phyloP scores from a whole-genome alignment of 345 rosid species.

The Pelargonium nanum region DNA sequence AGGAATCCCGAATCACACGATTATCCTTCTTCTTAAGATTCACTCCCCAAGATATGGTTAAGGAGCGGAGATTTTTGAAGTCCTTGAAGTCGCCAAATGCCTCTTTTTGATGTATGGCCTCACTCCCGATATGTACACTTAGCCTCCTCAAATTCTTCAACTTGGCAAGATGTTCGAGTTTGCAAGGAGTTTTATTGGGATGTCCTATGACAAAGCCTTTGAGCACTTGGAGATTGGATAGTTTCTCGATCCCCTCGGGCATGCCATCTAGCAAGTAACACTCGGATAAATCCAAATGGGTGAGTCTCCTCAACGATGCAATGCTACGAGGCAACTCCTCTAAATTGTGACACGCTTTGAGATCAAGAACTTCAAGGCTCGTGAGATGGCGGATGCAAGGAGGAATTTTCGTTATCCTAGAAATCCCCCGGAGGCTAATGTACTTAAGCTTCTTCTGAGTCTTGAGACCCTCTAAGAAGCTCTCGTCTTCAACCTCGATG shows the following conservation, averaged over 20 bases:
- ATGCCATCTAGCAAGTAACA: slow-evolving; percentile 42
- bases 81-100: slow-evolving; percentile 8
- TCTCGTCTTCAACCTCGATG: slow-evolving; percentile 25
- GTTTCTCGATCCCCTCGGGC: slow-evolving; percentile 31
- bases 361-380: slow-evolving; percentile 23
- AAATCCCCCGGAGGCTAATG: slow-evolving; percentile 33
- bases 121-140: slow-evolving; percentile 14
- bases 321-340: slow-evolving; percentile 23
- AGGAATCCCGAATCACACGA: no score
- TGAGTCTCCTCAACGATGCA: slow-evolving; percentile 14
- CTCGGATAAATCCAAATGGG: slow-evolving; percentile 23
- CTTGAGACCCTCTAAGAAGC: slow-evolving; percentile 18
- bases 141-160: slow-evolving; percentile 18
- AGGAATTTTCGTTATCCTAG: slow-evolving; percentile 23
- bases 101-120: neutral
- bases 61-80: slow-evolving; percentile 2
- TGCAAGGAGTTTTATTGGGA: slow-evolving; percentile 1
- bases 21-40: neutral
- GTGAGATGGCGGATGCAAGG: slow-evolving; percentile 7
- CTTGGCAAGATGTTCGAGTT: slow-evolving; percentile 9
- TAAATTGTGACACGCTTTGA: slow-evolving; percentile 28
- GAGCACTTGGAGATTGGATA: slow-evolving; percentile 36
- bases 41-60: slow-evolving; percentile 22
- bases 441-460: slow-evolving; percentile 17
- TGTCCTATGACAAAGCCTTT: slow-evolving; percentile 53